phyloP scores from a whole-genome alignment of 2,329 filamentous ascomycete genomes.

The Xylariaceae sp. region DNA sequence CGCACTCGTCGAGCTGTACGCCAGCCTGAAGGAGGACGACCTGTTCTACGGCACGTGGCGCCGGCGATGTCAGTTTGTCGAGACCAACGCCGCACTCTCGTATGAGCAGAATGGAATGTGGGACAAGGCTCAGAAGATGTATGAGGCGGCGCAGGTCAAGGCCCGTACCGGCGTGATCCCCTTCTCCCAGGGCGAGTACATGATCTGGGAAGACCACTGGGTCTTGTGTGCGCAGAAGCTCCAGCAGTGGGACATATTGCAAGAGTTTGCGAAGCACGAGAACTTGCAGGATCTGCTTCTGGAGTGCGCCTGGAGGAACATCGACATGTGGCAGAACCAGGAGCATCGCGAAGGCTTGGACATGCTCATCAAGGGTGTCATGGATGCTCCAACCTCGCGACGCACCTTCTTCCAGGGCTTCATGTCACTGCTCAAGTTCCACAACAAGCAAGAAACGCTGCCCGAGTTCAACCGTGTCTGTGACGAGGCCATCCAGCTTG shows the following conservation, averaged over 20 bases:
- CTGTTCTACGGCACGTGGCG: conserved; percentile 98
- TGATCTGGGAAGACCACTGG: conserved; percentile 99
- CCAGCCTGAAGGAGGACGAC: conserved; percentile 87
- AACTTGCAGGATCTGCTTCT: conserved; percentile 95
- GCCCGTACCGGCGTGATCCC: conserved; percentile 92
- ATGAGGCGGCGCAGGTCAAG: conserved; percentile 95
- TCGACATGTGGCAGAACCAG: conserved; percentile 87
- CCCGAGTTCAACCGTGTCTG: conserved; percentile 84
- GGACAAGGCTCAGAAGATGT: conserved; percentile 97
- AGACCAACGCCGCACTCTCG: conserved; percentile 93
- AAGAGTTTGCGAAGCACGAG: conserved; percentile 97
- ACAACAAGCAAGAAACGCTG: conserved; percentile 76
- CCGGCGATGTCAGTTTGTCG: conserved; percentile 88
- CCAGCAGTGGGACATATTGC: conserved; percentile 97
- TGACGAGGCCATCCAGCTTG: conserved; percentile 94
- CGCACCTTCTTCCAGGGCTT: conserved; percentile 98
- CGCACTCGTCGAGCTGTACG: conserved; percentile 89
- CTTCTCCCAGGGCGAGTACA: conserved; percentile 95
- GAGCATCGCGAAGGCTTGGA: conserved; percentile 87
- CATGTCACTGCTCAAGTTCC: conserved; percentile 90
- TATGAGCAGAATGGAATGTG: conserved; percentile 99
- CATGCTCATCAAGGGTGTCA: conserved; percentile 90
- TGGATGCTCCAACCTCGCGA: conserved; percentile 91
- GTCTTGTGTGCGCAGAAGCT: conserved; percentile 95
- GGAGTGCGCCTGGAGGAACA: conserved; percentile 91